Percentiles rank a stretch among this genome's conserved stretches.
Evolutionary conservation across 306 rosid species (phyloP).

Genomic region (Vicia sativa): DNA sequence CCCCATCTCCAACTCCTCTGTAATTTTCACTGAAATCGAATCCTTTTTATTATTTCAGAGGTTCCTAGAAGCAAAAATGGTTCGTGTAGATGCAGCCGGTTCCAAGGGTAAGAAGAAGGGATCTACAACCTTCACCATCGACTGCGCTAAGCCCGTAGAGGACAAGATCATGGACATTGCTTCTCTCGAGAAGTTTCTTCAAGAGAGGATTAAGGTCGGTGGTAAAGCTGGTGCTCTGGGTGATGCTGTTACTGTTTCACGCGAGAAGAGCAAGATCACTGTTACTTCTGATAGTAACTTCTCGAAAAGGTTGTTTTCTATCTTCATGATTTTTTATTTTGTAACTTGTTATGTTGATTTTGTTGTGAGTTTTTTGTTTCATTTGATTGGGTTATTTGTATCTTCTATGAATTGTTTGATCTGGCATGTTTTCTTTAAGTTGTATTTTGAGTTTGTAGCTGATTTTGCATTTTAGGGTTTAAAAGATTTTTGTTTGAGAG

Average conservation of each 20-base stretch:
- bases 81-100: constrained; percentile 67
- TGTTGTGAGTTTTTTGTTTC: neutral
- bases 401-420: neutral
- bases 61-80: constrained; percentile 50
- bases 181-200: constrained; percentile 86
- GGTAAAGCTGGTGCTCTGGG: constrained; percentile 95
- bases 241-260: constrained; percentile 60
- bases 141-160: constrained; percentile 90
- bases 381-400: neutral
- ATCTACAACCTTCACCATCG: constrained; percentile 59
- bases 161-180: constrained; percentile 97
- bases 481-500: neutral
- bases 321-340: neutral
- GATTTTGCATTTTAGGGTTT: neutral
- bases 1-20: neutral
- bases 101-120: constrained; percentile 92
- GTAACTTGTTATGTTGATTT: too few species aligned
- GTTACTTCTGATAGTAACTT: constrained; percentile 74
- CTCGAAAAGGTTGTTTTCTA: constrained; percentile 62
- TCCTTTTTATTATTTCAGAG: constrained; percentile 11
- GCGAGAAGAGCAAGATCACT: constrained; percentile 70
- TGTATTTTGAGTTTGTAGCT: neutral
- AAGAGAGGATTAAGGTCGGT: constrained; percentile 86
- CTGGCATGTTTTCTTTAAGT: neutral
- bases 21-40: neutral